These are phyloP conservation scores for Metschnikowia baotianmanensis DNA, from an alignment of 805 yeast genomes.

Conservation along the genomic window DNA sequence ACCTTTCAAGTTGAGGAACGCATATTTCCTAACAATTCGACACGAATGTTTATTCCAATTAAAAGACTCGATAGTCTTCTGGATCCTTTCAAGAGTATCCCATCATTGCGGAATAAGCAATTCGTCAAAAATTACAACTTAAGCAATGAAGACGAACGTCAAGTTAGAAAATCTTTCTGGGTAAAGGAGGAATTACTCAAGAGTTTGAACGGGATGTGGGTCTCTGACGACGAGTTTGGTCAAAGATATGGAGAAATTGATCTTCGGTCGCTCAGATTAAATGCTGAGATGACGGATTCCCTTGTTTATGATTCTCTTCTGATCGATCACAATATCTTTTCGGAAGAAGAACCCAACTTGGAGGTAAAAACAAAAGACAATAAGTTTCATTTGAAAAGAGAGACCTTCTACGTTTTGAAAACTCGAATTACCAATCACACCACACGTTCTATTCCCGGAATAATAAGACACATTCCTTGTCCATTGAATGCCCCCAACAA, in stretches of 20 bases:
- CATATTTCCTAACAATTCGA: conserved; percentile 29
- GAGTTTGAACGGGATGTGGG: conserved; percentile 67
- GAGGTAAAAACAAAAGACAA: conserved; percentile 25
- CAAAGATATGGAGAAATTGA: conserved; percentile 57
- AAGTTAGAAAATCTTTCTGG: conserved; percentile 75
- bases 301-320: conserved; percentile 50
- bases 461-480: conserved; percentile 59
- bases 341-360: conserved; percentile 13
- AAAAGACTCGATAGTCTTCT: conserved; percentile 48
- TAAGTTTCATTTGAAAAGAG: conserved; percentile 24
- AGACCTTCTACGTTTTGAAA: conserved; percentile 50
- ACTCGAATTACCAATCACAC: conserved; percentile 52
- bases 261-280: conserved; percentile 61
- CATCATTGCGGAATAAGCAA: conserved; percentile 69
- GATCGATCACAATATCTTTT: conserved; percentile 31
- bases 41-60: conserved; percentile 71
- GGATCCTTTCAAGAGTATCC: conserved; percentile 54
- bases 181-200: conserved; percentile 63
- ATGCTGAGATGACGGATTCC: conserved; percentile 56
- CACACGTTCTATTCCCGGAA: conserved; percentile 44
- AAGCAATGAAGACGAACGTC: conserved; percentile 53
- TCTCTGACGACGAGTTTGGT: conserved; percentile 22
- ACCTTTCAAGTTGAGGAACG: conserved; percentile 19
- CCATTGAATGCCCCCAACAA: conserved; percentile 13
- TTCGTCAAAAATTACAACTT: conserved; percentile 57